Evolutionary conservation across 1,284 basidiomycete genomes (phyloP), one percentile per base, ranked within the genome.

Genomic region (Coniferiporia sulphurascens): DNA sequence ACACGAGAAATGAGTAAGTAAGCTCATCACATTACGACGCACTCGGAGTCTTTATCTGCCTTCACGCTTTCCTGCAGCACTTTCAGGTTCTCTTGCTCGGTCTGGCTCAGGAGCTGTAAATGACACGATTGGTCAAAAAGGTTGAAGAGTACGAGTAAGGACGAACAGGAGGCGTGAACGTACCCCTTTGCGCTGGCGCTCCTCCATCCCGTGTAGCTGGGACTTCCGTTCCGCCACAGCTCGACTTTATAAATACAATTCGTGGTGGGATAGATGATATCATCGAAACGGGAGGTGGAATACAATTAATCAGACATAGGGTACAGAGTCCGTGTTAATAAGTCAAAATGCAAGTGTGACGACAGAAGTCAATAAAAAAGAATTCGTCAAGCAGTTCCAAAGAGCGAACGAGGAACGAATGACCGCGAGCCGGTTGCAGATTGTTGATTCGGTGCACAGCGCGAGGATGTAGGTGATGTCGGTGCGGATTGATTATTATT

Each of bases 161-260:
- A 21, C 41, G 34, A 12, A 51, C 13, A 48, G 3, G 19, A 44
- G 10, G 6, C 13, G 17, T 13, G 22, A 32, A 53, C 59, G 36
- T 53, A 61, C 59, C 34, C 59, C 59, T 57, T 53, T 61, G 13
- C 44, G 27, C 38, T 57, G 36, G 10, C 59, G 55, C n/a, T 56
- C 59, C 19, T 61, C 36, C 55, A 61, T 57, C 4, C 55, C 59
- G 15, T 44, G 49, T 3, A 61, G 34, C 22, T 57, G 59, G 3
- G 59, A 61, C 36, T 61, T 61, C 2, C 59, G 59, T 22, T 61
- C 59, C 5, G 53, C 41, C 9, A 34, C 22, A 10, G 59, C 59
- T 48, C 59, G 59, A 21, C 59, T 61, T 51, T 13, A 51, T 7
- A 17, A 27, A 12, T 45, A n/a, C 21, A 36, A 13, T 22, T 9